Conservation (phyloP, 495 filamentous ascomycete genomes). For the Penicillium alfredii region DNA sequence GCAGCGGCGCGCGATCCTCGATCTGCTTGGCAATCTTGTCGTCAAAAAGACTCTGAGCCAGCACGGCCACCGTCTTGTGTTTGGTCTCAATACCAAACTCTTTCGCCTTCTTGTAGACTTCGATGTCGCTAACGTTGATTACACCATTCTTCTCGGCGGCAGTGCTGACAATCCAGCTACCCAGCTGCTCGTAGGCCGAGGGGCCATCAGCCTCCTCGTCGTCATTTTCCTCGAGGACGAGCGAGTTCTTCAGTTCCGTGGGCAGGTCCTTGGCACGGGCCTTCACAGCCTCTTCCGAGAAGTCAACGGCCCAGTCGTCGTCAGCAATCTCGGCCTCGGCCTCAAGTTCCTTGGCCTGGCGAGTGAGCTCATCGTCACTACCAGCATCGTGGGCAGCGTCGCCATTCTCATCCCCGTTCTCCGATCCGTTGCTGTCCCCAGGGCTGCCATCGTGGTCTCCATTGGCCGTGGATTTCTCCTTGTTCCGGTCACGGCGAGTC, state of each 20-base stretch:
- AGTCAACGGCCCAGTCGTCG: slow-evolving; percentile 90
- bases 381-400: slow-evolving; percentile 67
- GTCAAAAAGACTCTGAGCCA: slow-evolving; percentile 91
- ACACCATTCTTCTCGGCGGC: slow-evolving; percentile 67
- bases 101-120: slow-evolving; percentile 93
- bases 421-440: slow-evolving; percentile 67
- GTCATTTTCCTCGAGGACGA: slow-evolving; percentile 77
- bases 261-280: slow-evolving; percentile 88
- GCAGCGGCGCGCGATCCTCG: slow-evolving; percentile 67
- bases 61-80: slow-evolving; percentile 86
- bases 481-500: slow-evolving; percentile 68
- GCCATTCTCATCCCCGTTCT: slow-evolving; percentile 58
- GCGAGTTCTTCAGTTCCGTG: slow-evolving; percentile 80
- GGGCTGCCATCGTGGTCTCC: slow-evolving; percentile 65
- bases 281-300: slow-evolving; percentile 89
- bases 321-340: slow-evolving; percentile 75
- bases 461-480: slow-evolving; percentile 54
- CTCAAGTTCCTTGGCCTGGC: slow-evolving; percentile 77
- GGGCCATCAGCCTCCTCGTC: slow-evolving; percentile 79
- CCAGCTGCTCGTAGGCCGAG: slow-evolving; percentile 84
- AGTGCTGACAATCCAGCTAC: slow-evolving; percentile 81
- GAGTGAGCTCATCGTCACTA: slow-evolving; percentile 89
- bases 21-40: slow-evolving; percentile 85
- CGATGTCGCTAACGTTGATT: slow-evolving; percentile 71
- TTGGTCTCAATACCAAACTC: slow-evolving; percentile 90